Conservation (phyloP, 495 filamentous ascomycete genomes). For the Aspergillus mulundensis region DNA sequence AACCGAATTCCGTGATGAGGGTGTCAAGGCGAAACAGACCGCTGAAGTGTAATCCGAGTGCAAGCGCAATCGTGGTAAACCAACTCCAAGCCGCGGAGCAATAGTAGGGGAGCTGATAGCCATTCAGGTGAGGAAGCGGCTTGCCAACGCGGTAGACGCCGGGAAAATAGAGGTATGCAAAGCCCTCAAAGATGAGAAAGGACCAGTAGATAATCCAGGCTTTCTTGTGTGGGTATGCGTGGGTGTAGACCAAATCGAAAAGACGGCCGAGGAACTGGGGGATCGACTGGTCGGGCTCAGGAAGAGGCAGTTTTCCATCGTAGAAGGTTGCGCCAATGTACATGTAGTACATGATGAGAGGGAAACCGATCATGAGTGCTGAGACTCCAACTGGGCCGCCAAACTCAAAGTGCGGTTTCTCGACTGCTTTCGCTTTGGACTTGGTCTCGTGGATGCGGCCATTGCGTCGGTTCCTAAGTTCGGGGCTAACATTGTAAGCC, state of each 20-base stretch:
- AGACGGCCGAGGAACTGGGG: constrained; percentile 63
- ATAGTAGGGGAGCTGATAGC: constrained; percentile 78
- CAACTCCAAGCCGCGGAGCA: constrained; percentile 79
- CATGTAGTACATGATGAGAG: constrained; percentile 94
- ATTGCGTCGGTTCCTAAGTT: neutral
- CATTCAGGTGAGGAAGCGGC: constrained; percentile 69
- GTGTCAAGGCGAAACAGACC: constrained; percentile 81
- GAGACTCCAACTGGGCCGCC: constrained; percentile 70
- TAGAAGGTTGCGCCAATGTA: constrained; percentile 92
- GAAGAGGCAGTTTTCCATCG: constrained; percentile 70
- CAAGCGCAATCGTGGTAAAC: constrained; percentile 71
- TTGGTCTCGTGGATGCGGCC: neutral
- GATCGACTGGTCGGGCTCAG: constrained; percentile 53
- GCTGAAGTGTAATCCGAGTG: constrained; percentile 62
- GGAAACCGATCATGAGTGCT: constrained; percentile 83
- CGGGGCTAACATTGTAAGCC: neutral
- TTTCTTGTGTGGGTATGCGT: constrained; percentile 67
- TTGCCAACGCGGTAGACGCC: constrained; percentile 77
- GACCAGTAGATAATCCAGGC: constrained; percentile 88
- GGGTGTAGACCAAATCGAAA: constrained; percentile 61
- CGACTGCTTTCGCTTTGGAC: neutral
- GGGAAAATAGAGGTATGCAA: constrained; percentile 72
- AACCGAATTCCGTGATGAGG: constrained; percentile 84
- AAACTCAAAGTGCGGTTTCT: constrained; percentile 65
- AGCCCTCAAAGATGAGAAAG: constrained; percentile 71